A percentile compares a stretch with the other conserved stretches of the same genome.
phyloP scores from a whole-genome alignment of 768 basidiomycete genomes.

The Suillus brevipes region DNA sequence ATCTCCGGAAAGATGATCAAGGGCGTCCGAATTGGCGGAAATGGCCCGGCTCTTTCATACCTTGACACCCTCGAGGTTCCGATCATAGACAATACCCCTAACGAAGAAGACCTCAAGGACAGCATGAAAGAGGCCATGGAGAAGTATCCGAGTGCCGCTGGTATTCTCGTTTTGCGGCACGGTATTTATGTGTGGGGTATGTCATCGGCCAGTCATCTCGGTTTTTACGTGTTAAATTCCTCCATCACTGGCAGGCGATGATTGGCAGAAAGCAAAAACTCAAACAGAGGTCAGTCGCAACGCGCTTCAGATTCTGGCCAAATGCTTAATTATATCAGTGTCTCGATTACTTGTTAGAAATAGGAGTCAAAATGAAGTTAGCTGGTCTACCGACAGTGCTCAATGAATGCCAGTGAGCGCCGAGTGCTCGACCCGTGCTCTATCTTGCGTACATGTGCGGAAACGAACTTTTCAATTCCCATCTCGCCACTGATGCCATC shows the following conservation, averaged over 20 bases:
- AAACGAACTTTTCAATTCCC: neutral
- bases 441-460: neutral
- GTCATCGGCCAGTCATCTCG: conserved; percentile 12
- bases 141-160: conserved; percentile 77
- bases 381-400: conserved; percentile 56
- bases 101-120: conserved; percentile 86
- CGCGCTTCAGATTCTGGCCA: neutral
- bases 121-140: conserved; percentile 87
- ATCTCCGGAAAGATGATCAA: conserved; percentile 77
- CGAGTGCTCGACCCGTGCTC: neutral
- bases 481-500: neutral
- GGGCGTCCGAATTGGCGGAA: conserved; percentile 76
- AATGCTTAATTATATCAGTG: conserved; percentile 48
- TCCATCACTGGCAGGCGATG: conserved; percentile 47
- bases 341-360: conserved; percentile 88
- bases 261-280: conserved; percentile 90
- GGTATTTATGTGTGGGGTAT: conserved; percentile 87
- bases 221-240: conserved; percentile 14
- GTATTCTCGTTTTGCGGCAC: conserved; percentile 73
- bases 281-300: conserved; percentile 66
- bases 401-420: conserved; percentile 20
- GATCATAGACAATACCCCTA: conserved; percentile 89
- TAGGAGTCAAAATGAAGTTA: conserved; percentile 79
- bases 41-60: conserved; percentile 75
- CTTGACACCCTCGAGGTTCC: conserved; percentile 84